Conservation (phyloP, 1,284 basidiomycete species). For the Taiwanofungus camphoratus region DNA sequence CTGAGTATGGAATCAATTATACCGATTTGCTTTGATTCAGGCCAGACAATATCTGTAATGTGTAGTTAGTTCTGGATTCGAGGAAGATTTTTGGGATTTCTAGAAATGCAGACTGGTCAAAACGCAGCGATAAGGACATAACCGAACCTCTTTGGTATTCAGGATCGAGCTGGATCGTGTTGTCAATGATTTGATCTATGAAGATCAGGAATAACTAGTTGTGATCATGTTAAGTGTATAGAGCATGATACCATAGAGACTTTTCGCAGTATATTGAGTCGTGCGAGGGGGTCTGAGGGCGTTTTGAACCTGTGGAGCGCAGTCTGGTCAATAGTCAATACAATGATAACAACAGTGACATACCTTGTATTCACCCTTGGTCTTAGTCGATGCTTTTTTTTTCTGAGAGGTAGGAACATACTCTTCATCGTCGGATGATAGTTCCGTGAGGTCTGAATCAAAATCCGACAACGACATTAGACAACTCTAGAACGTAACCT, state of each 20-base stretch:
- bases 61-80: neutral
- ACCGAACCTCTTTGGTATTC: slow-evolving; percentile 45
- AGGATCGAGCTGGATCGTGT: slow-evolving; percentile 42
- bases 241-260: slow-evolving; percentile 36
- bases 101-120: neutral
- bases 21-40: slow-evolving; percentile 32
- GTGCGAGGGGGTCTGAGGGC: slow-evolving; percentile 37
- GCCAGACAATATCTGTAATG: slow-evolving; percentile 48
- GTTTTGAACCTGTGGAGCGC: slow-evolving; percentile 15
- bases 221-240: slow-evolving; percentile 8
- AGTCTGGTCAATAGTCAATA: neutral
- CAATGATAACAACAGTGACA: neutral
- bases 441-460: slow-evolving; percentile 39
- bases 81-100: neutral
- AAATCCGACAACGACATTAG: slow-evolving; percentile 26
- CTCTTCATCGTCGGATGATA: slow-evolving; percentile 34
- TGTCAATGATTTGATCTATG: slow-evolving; percentile 42
- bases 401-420: slow-evolving; percentile 24
- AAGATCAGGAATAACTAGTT: slow-evolving; percentile 1
- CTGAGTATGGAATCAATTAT: slow-evolving; percentile 38
- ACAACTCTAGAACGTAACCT: neutral
- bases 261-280: slow-evolving; percentile 37
- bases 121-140: neutral
- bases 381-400: slow-evolving; percentile 19
- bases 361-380: slow-evolving; percentile 31